These are phyloP conservation scores for Fusarium euwallaceae DNA, from an alignment of 2,329 filamentous ascomycete genomes.

Conservation along the genomic window DNA sequence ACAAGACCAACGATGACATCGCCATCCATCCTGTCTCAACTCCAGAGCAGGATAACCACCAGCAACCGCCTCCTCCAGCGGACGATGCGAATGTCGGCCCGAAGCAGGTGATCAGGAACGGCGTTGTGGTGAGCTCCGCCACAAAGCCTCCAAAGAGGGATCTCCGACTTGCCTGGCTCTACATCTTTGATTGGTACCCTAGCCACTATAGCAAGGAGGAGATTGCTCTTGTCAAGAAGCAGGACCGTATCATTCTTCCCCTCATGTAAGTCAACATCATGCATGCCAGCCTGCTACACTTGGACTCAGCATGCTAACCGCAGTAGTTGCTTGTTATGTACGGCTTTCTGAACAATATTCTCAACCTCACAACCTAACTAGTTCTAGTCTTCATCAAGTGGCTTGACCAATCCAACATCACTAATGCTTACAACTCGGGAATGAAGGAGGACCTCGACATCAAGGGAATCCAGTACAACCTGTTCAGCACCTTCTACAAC, in stretches of 20 bases:
- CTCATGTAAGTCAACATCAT: conserved; percentile 42
- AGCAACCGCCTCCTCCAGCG: background rate
- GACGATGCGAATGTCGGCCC: background rate
- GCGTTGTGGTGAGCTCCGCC: conserved; percentile 44
- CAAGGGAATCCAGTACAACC: conserved; percentile 49
- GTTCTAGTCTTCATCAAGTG: conserved; percentile 48
- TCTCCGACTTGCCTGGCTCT: conserved; percentile 40
- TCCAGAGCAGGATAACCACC: background rate
- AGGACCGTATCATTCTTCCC: conserved; percentile 48
- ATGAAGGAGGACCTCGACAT: conserved; percentile 55
- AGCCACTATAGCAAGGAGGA: conserved; percentile 49
- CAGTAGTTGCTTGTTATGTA: conserved; percentile 29
- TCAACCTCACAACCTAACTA: background rate
- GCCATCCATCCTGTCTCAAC: background rate
- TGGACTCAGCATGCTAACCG: background rate
- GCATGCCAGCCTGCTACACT: background rate
- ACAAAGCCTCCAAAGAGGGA: conserved; percentile 29
- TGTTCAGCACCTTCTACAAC: conserved; percentile 47
- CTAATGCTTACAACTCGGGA: conserved; percentile 55
- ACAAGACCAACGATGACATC: background rate
- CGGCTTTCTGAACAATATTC: background rate
- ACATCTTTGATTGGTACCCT: conserved; percentile 49
- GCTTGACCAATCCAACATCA: conserved; percentile 50
- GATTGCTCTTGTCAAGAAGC: conserved; percentile 43
- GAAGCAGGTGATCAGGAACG: conserved; percentile 30